phyloP scores from a whole-genome alignment of 2,329 filamentous ascomycete species.

The Venturia nashicola region DNA sequence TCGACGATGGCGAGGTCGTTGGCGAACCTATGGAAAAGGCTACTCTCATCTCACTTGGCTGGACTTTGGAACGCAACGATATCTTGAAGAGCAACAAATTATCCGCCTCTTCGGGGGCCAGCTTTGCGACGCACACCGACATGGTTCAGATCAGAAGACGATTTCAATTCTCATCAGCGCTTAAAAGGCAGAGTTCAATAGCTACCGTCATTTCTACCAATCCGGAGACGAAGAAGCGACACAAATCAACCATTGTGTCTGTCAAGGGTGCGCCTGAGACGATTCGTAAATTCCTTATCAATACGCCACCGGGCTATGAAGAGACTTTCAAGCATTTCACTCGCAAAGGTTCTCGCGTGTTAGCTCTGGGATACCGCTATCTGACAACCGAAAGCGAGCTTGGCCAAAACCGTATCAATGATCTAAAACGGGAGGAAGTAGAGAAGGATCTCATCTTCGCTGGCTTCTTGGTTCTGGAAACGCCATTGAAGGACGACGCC shows the following conservation, averaged over 20 bases:
- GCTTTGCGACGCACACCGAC: conserved; percentile 46
- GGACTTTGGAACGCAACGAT: conserved; percentile 85
- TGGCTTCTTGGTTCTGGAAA: conserved; percentile 90
- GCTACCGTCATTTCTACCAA: conserved; percentile 68
- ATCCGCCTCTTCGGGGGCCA: conserved; percentile 31
- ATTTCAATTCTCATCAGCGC: conserved; percentile 93
- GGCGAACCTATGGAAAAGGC: conserved; percentile 99
- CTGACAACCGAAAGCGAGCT: conserved; percentile 72
- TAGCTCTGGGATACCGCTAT: conserved; percentile 90
- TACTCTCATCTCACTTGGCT: conserved; percentile 77
- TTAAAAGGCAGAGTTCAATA: conserved; percentile 93
- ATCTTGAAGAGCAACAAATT: conserved; percentile 57
- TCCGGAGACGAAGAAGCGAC: conserved; percentile 58
- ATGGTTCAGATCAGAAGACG: conserved; percentile 89
- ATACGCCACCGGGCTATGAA: conserved; percentile 78
- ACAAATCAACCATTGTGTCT: conserved; percentile 78
- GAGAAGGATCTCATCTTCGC: conserved; percentile 79
- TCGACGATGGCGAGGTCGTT: conserved; percentile 94
- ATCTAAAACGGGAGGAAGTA: conserved; percentile 84
- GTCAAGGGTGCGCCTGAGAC: conserved; percentile 98
- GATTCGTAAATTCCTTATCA: conserved; percentile 81
- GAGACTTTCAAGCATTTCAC: conserved; percentile 99
- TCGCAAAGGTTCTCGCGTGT: conserved; percentile 83
- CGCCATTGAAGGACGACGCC: conserved; percentile 91
- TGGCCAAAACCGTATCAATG: conserved; percentile 75